Evolutionary conservation across 1,284 basidiomycete genomes (phyloP), one percentile per base, ranked within the genome.

Genomic region (Cryptococcus sp.): DNA sequence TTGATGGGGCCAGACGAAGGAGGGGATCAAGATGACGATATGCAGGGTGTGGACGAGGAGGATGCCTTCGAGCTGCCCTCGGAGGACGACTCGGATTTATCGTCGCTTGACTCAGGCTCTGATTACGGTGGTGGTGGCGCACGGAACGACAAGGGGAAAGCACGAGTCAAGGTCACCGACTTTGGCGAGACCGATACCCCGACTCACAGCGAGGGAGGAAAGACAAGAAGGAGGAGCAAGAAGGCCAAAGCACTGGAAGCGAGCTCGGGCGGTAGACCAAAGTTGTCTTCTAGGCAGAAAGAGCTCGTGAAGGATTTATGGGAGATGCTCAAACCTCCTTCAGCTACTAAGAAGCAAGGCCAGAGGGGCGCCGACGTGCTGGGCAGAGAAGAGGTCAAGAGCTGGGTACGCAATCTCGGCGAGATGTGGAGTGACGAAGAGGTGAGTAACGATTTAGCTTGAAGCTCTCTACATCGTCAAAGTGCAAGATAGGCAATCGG

Each of bases 341-440:
- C 41, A 8, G 47, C 47, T 8, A 50, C 39, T 5, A 53, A 35
- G 15, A 62, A 54, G 41, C 19, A 25, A 20, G 46, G 23, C 39
- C 31, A 35, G 7, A 56, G 39, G 25, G 49, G 49, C 16, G 31
- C 42, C 13, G 46, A 59, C 31, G 59, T 75, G 3, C 47, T 80
- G 23, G 70, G 73, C 1, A 61, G 71, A 22, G 72, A 74, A 8
- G 75, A 78, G 60, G 72, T 80, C 7, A 74, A 72, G 64, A 54
- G 57, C n/a, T 69, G 67, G 67, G 78, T 70, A 0, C 61, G 73
- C 40, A 64, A 66, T 31, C 45, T 80, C 58, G 76, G 76, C 1
- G 77, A 79, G 65, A 75, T 73, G 68, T 78, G 75, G 75, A 72
- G 65, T 1, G 73, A 77, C 11, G 74, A 74, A 6, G 77, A 79